Conservation (phyloP, 495 filamentous ascomycete genomes). For the Aspergillus taichungensis region DNA sequence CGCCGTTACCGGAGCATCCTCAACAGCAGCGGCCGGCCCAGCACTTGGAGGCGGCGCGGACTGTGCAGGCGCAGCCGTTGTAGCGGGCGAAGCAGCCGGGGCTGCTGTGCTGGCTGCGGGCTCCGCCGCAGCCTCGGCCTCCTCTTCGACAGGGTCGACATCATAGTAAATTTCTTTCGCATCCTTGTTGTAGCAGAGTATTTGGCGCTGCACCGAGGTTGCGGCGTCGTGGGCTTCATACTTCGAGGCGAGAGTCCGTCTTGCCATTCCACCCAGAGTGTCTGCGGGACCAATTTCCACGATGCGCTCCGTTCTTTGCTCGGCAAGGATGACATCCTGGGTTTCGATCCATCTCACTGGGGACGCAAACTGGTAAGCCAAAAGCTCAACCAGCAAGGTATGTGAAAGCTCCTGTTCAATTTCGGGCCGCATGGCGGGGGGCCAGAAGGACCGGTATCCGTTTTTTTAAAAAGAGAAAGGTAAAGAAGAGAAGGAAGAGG, state of each 20-base stretch:
- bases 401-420: constrained; percentile 97
- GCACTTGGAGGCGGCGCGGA: constrained; percentile 58
- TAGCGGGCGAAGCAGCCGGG: constrained; percentile 26
- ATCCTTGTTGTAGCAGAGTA: constrained; percentile 99
- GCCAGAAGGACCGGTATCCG: constrained; percentile 7
- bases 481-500: neutral
- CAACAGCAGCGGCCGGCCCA: constrained; percentile 81
- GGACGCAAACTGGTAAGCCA: constrained; percentile 98
- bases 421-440: constrained; percentile 83
- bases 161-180: constrained; percentile 99
- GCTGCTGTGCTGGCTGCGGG: constrained; percentile 26
- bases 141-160: constrained; percentile 90
- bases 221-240: constrained; percentile 99
- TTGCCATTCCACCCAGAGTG: constrained; percentile 97
- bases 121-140: constrained; percentile 52
- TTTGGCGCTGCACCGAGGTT: constrained; percentile 89
- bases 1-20: constrained; percentile 78
- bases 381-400: constrained; percentile 93
- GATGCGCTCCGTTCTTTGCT: constrained; percentile 91
- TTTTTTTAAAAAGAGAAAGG: constrained; percentile 6
- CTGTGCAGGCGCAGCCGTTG: constrained; percentile 42
- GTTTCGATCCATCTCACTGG: constrained; percentile 99
- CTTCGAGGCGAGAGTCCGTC: constrained; percentile 89
- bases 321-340: constrained; percentile 96
- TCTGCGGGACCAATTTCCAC: constrained; percentile 97